Conservation (phyloP, 1,284 basidiomycete species). For the Leccinum griseonigrum region DNA sequence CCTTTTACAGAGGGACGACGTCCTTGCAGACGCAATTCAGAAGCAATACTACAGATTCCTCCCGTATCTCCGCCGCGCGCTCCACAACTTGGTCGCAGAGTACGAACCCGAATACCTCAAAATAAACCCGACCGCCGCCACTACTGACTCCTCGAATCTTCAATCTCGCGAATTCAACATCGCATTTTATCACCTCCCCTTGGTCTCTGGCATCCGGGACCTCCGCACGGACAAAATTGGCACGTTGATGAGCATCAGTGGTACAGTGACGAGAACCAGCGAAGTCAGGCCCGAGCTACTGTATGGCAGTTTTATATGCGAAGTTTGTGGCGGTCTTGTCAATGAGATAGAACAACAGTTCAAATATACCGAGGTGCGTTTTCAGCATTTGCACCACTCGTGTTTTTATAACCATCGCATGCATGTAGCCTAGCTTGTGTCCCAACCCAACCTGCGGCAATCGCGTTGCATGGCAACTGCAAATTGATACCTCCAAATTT, state of each 20-base stretch:
- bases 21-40: slow-evolving; percentile 90
- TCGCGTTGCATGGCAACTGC: slow-evolving; percentile 87
- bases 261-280: slow-evolving; percentile 96
- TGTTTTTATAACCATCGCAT: slow-evolving; percentile 5
- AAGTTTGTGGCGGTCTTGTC: slow-evolving; percentile 84
- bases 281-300: slow-evolving; percentile 97
- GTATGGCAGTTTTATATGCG: slow-evolving; percentile 92
- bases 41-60: slow-evolving; percentile 97
- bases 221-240: slow-evolving; percentile 92
- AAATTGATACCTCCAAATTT: slow-evolving; percentile 96
- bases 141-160: slow-evolving; percentile 80
- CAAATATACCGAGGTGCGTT: slow-evolving; percentile 96
- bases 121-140: slow-evolving; percentile 78
- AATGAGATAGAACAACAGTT: slow-evolving; percentile 99
- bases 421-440: slow-evolving; percentile 80
- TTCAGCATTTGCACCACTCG: neutral
- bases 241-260: slow-evolving; percentile 89
- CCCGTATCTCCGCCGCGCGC: slow-evolving; percentile 88
- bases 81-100: slow-evolving; percentile 86
- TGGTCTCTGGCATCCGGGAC: slow-evolving; percentile 95
- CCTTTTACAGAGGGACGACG: slow-evolving; percentile 85
- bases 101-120: slow-evolving; percentile 94
- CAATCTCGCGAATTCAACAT: slow-evolving; percentile 93
- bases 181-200: slow-evolving; percentile 94
- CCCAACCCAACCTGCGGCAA: slow-evolving; percentile 94